A percentile compares a stretch with the other conserved stretches of the same genome.
Conservation (phyloP, 139 green algal species). For the Bryopsis sp. region DNA sequence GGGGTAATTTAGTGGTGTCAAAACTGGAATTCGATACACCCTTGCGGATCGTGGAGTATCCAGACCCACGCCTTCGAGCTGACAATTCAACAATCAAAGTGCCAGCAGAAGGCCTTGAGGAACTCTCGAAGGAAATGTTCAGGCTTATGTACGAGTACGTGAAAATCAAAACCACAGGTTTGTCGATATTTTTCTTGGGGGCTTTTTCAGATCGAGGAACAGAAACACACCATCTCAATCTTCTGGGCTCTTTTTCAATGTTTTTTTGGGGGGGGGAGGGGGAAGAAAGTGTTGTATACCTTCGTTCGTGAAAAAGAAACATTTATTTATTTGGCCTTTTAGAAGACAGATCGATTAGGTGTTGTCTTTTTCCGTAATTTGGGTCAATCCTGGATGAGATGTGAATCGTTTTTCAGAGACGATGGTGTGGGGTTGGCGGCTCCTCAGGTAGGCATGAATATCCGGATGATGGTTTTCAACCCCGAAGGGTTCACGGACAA, state of each 20-base stretch:
- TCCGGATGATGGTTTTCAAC: conserved; percentile 98
- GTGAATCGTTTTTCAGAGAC: conserved; percentile 68
- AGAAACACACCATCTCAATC: too few species aligned
- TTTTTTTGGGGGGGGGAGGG: too few species aligned
- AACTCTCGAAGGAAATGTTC: conserved; percentile 85
- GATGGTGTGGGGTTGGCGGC: conserved; percentile 95
- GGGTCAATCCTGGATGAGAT: too few species aligned
- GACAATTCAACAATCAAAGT: conserved; percentile 77
- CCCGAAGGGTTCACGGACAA: conserved; percentile 31
- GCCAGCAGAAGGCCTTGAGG: conserved; percentile 52
- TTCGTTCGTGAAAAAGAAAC: too few species aligned
- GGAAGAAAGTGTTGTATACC: too few species aligned
- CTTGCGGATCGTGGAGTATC: conserved; percentile 78
- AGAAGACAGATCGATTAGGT: too few species aligned
- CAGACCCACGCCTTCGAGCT: conserved; percentile 78
- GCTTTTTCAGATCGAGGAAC: too few species aligned
- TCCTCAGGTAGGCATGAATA: conserved; percentile 93
- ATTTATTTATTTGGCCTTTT: too few species aligned
- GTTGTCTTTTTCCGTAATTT: too few species aligned
- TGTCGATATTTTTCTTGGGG: too few species aligned
- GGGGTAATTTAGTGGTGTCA: background rate
- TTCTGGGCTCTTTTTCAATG: too few species aligned
- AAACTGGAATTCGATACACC: conserved; percentile 27
- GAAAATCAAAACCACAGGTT: too few species aligned
- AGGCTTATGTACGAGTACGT: conserved; percentile 87